Evolutionary conservation across 495 filamentous ascomycete species (phyloP), one percentile per base, ranked within the genome.

Genomic region (Glonium stellatum): DNA sequence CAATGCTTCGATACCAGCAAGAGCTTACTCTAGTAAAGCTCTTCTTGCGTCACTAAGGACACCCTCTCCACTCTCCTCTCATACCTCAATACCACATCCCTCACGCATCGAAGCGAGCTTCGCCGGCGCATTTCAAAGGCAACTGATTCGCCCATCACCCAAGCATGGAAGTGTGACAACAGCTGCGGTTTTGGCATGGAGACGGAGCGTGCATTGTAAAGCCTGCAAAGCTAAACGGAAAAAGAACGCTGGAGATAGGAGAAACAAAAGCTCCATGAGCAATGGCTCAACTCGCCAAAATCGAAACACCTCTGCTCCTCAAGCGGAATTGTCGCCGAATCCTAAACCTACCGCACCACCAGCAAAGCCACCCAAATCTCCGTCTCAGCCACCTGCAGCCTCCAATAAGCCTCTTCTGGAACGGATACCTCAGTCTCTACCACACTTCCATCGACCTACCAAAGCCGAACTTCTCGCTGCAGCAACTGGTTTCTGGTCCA

Each of bases 381-480:
- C 51, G 5, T 46, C 63, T 15, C 25, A 37, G 10, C n/a, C 31
- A 19, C 13, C 55, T 11, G 6, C 27, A 12, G 53, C 18, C 13
- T 6, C 56, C 6, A 63, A 61, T 51, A 78, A 77, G 57, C 75
- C 79, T 58, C 70, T 92, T 0, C 77, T 82, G 34, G 76, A 83
- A 58, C 87, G 88, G 60, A 75, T 91, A 19, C 83, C 83, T 15
- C 75, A 79, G 54, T 82, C 91, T 69, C 82, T 88, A 21, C 81
- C 68, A 15, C 67, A 86, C 49, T 69, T 87, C 22, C 91, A 97
- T 73, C 79, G 90, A 37, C 92, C 93, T 11, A 92, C 87, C 31
- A 96, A 96, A 66, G 91, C 95, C 70, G 92, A 98, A 73, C 81
- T 98, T 54, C 76, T 98, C 39, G 88, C 86, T 34, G 92, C 95